A percentile compares a stretch with the other conserved stretches of the same genome.
Evolutionary conservation across 1,139 yeast genomes (phyloP).

Genomic region (Wickerhamiella pararugosa): DNA sequence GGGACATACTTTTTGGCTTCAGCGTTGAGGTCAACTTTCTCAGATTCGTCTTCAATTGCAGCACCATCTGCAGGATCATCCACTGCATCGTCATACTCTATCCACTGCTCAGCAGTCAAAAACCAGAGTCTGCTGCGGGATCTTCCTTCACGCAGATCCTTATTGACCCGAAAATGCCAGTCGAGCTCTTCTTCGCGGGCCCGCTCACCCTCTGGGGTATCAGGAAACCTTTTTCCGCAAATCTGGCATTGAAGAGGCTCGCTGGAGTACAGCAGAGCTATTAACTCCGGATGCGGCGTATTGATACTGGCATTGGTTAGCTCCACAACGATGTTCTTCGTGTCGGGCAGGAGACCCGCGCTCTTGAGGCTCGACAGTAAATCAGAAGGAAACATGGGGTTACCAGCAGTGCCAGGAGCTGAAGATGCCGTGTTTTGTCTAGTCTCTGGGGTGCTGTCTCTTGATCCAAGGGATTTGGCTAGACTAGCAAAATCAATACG

Average conservation of each 20-base stretch:
- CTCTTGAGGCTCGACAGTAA: neutral
- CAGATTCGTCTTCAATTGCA: constrained; percentile 9
- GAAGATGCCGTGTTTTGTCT: neutral
- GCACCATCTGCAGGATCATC: constrained; percentile 18
- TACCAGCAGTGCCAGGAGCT: neutral
- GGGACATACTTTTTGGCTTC: constrained; percentile 21
- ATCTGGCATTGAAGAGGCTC: constrained; percentile 74
- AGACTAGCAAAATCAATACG: constrained; percentile 12
- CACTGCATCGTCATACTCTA: constrained; percentile 35
- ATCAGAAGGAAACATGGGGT: neutral
- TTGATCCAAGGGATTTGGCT: neutral
- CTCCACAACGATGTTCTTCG: neutral
- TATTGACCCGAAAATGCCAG: constrained; percentile 93
- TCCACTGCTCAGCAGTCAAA: constrained; percentile 61
- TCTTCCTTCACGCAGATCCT: constrained; percentile 43
- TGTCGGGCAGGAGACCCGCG: constrained; percentile 7
- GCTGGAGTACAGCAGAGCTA: constrained; percentile 34
- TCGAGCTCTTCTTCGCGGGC: constrained; percentile 56
- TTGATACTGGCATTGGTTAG: constrained; percentile 18
- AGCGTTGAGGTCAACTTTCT: constrained; percentile 16
- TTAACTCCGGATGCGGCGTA: constrained; percentile 23
- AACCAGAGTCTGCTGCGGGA: constrained; percentile 69
- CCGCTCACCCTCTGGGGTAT: constrained; percentile 42
- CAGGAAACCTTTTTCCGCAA: constrained; percentile 77
- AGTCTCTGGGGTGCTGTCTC: no score